Evolutionary conservation across 768 basidiomycete species (phyloP).

Genomic region (Exidia glandulosa): DNA sequence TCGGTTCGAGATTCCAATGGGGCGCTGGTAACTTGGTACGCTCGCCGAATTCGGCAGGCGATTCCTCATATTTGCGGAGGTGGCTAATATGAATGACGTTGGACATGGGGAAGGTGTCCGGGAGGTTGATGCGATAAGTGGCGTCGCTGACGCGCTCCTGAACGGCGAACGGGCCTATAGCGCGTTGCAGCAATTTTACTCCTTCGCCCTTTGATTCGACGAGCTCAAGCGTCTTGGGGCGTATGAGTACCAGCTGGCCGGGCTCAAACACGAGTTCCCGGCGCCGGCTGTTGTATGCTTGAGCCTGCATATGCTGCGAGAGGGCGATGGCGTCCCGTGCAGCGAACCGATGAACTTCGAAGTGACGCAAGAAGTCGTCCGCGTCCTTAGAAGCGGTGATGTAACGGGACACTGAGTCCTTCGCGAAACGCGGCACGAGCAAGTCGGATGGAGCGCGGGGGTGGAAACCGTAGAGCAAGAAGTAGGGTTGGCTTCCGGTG

Average conservation of each 20-base stretch:
- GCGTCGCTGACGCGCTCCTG: conserved; percentile 8
- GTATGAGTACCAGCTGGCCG: conserved; percentile 15
- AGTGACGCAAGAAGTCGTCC: no score
- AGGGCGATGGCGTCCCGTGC: conserved; percentile 10
- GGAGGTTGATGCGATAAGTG: no score
- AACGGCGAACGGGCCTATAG: conserved; percentile 14
- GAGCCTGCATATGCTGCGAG: conserved; percentile 15
- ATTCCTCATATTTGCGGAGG: no score
- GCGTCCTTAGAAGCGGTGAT: no score
- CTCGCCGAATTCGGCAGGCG: no score
- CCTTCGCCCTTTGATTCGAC: conserved; percentile 13
- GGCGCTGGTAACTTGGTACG: no score
- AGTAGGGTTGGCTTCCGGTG: conserved; percentile 22
- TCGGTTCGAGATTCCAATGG: no score
- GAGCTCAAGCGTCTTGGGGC: conserved; percentile 16
- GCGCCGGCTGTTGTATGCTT: conserved; percentile 12
- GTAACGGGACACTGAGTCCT: no score
- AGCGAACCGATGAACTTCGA: no score
- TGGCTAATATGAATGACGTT: no score
- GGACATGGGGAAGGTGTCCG: no score
- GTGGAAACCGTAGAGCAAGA: conserved; percentile 19
- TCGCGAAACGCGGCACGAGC: no score
- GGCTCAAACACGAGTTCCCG: conserved; percentile 10
- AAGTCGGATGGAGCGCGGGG: conserved; percentile 4
- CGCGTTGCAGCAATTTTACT: conserved; percentile 11